Percentiles rank a stretch among this genome's conserved stretches.
Conservation (phyloP, 1,139 yeast genomes). For the Diutina catenulata region DNA sequence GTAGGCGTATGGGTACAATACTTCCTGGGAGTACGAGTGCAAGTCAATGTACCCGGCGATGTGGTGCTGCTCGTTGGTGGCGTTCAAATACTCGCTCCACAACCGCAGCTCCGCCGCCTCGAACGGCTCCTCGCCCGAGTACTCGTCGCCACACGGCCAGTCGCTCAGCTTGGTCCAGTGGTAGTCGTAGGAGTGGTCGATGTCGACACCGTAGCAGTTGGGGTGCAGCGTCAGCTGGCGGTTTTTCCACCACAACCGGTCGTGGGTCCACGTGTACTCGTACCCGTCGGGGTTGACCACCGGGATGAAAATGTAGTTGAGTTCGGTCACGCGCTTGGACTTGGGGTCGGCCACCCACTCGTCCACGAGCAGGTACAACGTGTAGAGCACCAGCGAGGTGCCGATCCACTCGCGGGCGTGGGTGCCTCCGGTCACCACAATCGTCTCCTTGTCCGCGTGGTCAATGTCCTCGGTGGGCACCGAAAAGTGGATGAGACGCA, state of each 20-base stretch:
- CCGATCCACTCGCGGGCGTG: constrained; percentile 93
- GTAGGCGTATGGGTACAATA: constrained; percentile 73
- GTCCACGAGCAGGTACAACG: constrained; percentile 42
- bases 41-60: constrained; percentile 71
- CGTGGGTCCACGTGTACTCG: constrained; percentile 66
- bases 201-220: constrained; percentile 70
- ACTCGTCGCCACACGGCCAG: constrained; percentile 73
- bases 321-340: constrained; percentile 19
- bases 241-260: constrained; percentile 83
- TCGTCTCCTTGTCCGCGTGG: constrained; percentile 45
- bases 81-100: constrained; percentile 54
- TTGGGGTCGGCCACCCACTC: constrained; percentile 31
- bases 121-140: constrained; percentile 64
- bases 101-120: constrained; percentile 65
- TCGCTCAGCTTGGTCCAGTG: constrained; percentile 59
- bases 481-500: constrained; percentile 54
- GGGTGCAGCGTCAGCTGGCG: constrained; percentile 64
- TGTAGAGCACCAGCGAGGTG: constrained; percentile 55
- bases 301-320: constrained; percentile 72
- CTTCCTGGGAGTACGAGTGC: constrained; percentile 78
- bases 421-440: constrained; percentile 72
- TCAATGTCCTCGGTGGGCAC: constrained; percentile 30
- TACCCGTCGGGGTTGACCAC: constrained; percentile 89
- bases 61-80: constrained; percentile 45
- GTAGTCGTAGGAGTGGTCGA: constrained; percentile 73